Percentiles rank a stretch among this genome's conserved stretches.
These are phyloP conservation scores for Aspergillus mulundensis DNA, from an alignment of 495 filamentous ascomycete species.

Conservation along the genomic window DNA sequence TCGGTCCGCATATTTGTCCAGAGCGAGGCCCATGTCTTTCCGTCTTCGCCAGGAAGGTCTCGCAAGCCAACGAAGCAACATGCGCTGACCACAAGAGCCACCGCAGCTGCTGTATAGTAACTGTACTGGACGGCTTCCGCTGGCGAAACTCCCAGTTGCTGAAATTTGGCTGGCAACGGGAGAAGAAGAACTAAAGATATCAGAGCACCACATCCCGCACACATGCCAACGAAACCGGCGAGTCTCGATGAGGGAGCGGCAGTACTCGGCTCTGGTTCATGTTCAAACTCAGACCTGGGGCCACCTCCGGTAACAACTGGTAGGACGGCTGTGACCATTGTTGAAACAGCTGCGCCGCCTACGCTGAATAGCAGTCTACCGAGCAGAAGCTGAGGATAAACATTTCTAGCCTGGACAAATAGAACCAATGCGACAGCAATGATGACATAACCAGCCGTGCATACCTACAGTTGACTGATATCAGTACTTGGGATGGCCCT, in stretches of 20 bases:
- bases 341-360: conserved; percentile 86
- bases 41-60: conserved; percentile 70
- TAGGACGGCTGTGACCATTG: conserved; percentile 95
- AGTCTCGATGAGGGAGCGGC: conserved; percentile 55
- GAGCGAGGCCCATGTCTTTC: conserved; percentile 59
- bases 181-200: conserved; percentile 77
- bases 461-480: conserved; percentile 48
- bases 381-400: conserved; percentile 86
- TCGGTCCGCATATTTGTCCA: conserved; percentile 17
- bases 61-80: conserved; percentile 79
- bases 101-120: conserved; percentile 75
- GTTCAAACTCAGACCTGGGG: conserved; percentile 35
- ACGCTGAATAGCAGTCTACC: conserved; percentile 84
- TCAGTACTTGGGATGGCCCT: not conserved
- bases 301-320: conserved; percentile 69
- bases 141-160: conserved; percentile 59
- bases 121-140: conserved; percentile 67
- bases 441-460: conserved; percentile 71
- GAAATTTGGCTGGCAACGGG: conserved; percentile 77
- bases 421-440: conserved; percentile 71
- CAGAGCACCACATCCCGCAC: conserved; percentile 87
- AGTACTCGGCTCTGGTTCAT: conserved; percentile 9
- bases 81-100: conserved; percentile 68
- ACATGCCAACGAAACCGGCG: conserved; percentile 86
- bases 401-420: conserved; percentile 79